These are phyloP conservation scores for Dioscorea zingiberensis DNA, from an alignment of 106 monocot genomes.

Conservation along the genomic window DNA sequence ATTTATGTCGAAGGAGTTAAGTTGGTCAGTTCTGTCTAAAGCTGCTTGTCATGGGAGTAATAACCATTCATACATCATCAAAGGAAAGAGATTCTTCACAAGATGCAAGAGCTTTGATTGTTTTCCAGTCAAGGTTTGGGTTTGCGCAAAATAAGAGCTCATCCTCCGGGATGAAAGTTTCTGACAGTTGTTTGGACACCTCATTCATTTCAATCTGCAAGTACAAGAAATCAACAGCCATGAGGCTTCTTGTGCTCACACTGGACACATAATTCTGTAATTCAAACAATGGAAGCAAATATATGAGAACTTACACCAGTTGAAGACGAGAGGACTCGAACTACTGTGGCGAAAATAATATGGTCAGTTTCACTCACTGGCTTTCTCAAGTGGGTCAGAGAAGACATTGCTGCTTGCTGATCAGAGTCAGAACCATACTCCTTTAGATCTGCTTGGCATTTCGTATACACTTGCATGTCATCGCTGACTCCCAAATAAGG, in stretches of 20 bases:
- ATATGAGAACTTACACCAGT: constrained; percentile 43
- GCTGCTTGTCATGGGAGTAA: too few species aligned
- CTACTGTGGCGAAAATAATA: constrained; percentile 34
- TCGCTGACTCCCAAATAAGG: constrained; percentile 64
- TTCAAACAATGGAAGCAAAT: background rate
- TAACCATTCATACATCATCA: constrained; percentile 54
- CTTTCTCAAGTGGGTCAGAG: constrained; percentile 39
- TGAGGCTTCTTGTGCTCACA: background rate
- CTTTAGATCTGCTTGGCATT: constrained; percentile 40
- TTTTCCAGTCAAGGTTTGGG: constrained; percentile 53
- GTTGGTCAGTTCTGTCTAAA: too few species aligned
- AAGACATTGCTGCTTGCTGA: constrained; percentile 29
- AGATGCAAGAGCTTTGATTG: constrained; percentile 22
- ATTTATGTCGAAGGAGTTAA: background rate
- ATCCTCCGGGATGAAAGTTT: constrained; percentile 71
- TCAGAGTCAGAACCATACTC: constrained; percentile 63
- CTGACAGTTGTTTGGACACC: constrained; percentile 35
- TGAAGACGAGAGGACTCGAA: constrained; percentile 36
- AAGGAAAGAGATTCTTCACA: constrained; percentile 75
- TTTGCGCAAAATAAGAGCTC: constrained; percentile 51
- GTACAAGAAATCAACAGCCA: constrained; percentile 9
- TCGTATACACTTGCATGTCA: constrained; percentile 62
- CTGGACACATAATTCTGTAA: background rate
- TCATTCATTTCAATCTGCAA: constrained; percentile 56
- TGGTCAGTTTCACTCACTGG: constrained; percentile 22